phyloP scores from a whole-genome alignment of 345 rosid species.

The Gossypium anomalum region DNA sequence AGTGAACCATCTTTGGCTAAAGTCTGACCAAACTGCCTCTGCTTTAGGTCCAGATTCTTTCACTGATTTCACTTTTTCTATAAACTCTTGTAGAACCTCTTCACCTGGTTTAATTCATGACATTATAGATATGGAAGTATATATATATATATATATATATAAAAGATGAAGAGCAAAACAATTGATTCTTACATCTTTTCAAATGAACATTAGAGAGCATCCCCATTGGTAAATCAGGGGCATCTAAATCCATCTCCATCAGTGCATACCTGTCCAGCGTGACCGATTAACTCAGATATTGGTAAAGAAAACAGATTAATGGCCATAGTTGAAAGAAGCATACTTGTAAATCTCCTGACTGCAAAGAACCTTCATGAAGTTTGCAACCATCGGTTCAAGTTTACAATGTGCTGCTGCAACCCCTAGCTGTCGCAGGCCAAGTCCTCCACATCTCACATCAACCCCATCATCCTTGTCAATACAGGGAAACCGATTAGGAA shows the following conservation, averaged over 20 bases:
- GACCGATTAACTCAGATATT: background rate
- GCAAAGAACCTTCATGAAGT: slow-evolving; percentile 58
- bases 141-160: no score
- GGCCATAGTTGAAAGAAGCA: background rate
- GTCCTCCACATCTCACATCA: slow-evolving; percentile 73
- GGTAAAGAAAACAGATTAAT: background rate
- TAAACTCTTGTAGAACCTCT: slow-evolving; percentile 46
- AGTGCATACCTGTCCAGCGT: slow-evolving; percentile 48
- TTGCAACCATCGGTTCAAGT: slow-evolving; percentile 63
- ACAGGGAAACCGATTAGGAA: background rate
- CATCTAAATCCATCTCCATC: slow-evolving; percentile 67
- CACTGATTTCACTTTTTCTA: slow-evolving; percentile 42
- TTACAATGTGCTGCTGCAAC: slow-evolving; percentile 56
- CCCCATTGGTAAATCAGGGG: slow-evolving; percentile 65
- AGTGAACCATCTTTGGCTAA: slow-evolving; percentile 71
- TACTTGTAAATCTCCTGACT: slow-evolving; percentile 75
- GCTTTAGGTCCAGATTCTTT: slow-evolving; percentile 52
- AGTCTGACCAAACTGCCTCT: slow-evolving; percentile 65
- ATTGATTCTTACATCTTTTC: slow-evolving; percentile 44
- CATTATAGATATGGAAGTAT: background rate
- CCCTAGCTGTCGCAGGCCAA: slow-evolving; percentile 64
- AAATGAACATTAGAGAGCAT: slow-evolving; percentile 62
- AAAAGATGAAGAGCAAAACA: no score
- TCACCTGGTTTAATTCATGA: slow-evolving; percentile 42
- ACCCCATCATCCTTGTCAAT: slow-evolving; percentile 50